Percentiles rank a stretch among this genome's conserved stretches.
phyloP scores from a whole-genome alignment of 176 grass and related monocot species.

The Zea mays region DNA sequence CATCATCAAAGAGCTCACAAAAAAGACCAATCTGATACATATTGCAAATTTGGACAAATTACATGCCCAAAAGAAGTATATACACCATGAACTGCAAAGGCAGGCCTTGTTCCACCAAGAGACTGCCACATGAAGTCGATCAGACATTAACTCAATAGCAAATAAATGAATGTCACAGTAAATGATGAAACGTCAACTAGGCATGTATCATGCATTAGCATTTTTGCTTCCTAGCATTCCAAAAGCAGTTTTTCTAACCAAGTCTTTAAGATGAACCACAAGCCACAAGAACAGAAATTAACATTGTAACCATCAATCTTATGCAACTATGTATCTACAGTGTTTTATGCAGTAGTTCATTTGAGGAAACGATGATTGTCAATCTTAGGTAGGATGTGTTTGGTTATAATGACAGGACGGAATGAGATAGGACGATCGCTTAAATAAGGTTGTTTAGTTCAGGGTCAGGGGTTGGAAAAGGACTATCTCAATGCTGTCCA shows the following conservation, averaged over 20 bases:
- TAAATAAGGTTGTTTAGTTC: too few species aligned
- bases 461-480: too few species aligned
- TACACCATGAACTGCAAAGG: neutral
- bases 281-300: neutral
- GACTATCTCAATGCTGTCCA: too few species aligned
- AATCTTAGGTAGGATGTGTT: neutral
- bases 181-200: conserved; percentile 1
- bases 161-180: neutral
- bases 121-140: neutral
- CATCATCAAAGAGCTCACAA: too few species aligned
- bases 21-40: too few species aligned
- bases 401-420: too few species aligned
- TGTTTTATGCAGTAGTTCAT: neutral
- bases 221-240: neutral
- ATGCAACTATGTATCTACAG: neutral
- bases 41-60: neutral
- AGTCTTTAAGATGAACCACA: neutral
- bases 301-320: neutral
- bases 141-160: neutral
- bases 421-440: too few species aligned
- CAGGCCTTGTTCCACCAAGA: neutral
- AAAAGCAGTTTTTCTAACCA: neutral
- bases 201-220: neutral
- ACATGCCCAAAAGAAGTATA: neutral
- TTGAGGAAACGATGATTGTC: neutral